Conservation (phyloP, 2,329 filamentous ascomycete species). For the Pseudonectria buxi region DNA sequence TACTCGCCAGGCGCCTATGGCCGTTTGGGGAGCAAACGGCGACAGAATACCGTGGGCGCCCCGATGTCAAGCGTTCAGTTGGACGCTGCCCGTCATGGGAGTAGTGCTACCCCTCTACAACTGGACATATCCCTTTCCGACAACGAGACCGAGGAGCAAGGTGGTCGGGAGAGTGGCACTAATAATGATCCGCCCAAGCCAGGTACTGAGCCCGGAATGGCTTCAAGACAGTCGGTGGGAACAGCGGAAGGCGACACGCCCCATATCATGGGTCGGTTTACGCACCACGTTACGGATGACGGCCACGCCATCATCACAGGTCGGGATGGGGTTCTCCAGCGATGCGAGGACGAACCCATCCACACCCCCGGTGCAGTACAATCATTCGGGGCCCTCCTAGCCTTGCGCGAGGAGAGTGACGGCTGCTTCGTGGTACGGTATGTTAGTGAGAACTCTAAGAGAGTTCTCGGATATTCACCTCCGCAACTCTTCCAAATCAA, state of each 20-base stretch:
- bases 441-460: conserved; percentile 73
- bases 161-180: conserved; percentile 1
- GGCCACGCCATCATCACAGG: conserved; percentile 82
- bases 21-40: conserved; percentile 16
- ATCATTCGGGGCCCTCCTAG: conserved; percentile 70
- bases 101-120: conserved; percentile 25
- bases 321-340: conserved; percentile 63
- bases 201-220: conserved; percentile 7
- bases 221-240: conserved; percentile 12
- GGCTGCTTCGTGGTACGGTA: conserved; percentile 64
- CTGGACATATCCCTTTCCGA: conserved; percentile 28
- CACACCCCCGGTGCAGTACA: conserved; percentile 80
- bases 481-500: conserved; percentile 65
- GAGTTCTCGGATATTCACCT: conserved; percentile 70
- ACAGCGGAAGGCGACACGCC: conserved; percentile 30
- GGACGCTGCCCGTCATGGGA: conserved; percentile 35
- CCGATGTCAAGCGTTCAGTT: conserved; percentile 40
- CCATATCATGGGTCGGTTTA: conserved; percentile 67
- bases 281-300: conserved; percentile 66
- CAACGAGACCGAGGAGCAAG: conserved; percentile 25
- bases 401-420: conserved; percentile 62
- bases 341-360: conserved; percentile 87
- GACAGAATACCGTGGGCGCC: conserved; percentile 30
- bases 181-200: neutral
- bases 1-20: conserved; percentile 16